Percentiles rank a stretch among this genome's conserved stretches.
phyloP scores from a whole-genome alignment of 2,329 filamentous ascomycete genomes.

The Thielaviopsis punctulata region DNA sequence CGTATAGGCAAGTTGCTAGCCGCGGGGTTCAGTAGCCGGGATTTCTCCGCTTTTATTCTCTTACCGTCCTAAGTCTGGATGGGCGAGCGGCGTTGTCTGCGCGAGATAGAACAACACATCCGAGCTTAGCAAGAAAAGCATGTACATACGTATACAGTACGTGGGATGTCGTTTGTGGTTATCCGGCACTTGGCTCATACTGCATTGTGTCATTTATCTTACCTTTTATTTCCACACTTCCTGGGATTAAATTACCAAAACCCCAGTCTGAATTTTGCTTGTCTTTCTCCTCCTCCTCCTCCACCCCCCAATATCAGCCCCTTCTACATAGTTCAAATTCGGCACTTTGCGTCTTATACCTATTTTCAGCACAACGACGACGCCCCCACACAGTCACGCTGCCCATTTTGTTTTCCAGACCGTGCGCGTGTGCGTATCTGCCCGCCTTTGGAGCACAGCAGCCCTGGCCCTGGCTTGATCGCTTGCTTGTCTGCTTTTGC shows the following conservation, averaged over 20 bases:
- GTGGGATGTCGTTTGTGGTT: too few relatives aligned
- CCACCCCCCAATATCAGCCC: not conserved
- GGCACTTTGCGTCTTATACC: not conserved
- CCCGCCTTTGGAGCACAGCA: not conserved
- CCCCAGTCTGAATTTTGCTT: too few relatives aligned
- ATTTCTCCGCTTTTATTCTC: not conserved
- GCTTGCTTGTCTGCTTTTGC: too few relatives aligned
- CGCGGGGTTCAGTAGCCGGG: not conserved
- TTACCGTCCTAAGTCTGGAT: not conserved
- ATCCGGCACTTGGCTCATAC: too few relatives aligned
- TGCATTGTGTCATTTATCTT: too few relatives aligned
- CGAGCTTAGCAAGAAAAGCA: too few relatives aligned
- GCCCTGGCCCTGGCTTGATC: not conserved
- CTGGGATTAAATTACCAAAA: too few relatives aligned
- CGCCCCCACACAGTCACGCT: not conserved
- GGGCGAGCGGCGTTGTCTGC: too few relatives aligned
- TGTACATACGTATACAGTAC: too few relatives aligned
- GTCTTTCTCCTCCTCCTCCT: not conserved
- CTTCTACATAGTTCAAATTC: not conserved
- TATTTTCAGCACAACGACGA: not conserved
- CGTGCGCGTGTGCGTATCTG: not conserved
- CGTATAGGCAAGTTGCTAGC: not conserved
- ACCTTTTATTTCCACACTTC: too few relatives aligned
- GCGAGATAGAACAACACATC: too few relatives aligned
- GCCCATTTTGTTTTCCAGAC: not conserved